Evolutionary conservation across 345 rosid genomes (phyloP), one percentile per base, ranked within the genome.

Genomic region (Sisymbrium altissimum): DNA sequence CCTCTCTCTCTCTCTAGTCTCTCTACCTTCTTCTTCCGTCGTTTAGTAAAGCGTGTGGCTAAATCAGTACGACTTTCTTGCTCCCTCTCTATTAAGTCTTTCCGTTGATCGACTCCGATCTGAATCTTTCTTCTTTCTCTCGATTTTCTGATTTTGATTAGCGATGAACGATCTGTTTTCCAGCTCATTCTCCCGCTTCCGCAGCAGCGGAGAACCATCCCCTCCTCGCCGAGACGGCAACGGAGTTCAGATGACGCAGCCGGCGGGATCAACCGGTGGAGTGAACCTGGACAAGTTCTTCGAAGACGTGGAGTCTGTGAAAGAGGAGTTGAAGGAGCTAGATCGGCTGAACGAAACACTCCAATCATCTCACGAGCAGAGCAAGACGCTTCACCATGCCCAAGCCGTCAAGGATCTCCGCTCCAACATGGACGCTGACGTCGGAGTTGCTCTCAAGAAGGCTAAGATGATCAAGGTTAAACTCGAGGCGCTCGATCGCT

Each of bases 311-410:
- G 99, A 92, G 60, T 84, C 98, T 17, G 70, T 89, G 66, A 90
- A 92, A 44, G 94, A 86, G 11, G 97, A 90, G 77, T 77, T 96
- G 21, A 84, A 82, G 43, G 96, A 87, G 68, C 89, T 96, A 6
- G 97, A 92, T 55, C 72, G 86, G 65, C 78, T 92, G 41, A 80
- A 84, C 77, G 79, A 53, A 19, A 61, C 66, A 49, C 97, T 96
- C 73, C 86, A 75, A 32, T 79, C 96, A 6, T 73, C 85, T 33
- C 96, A 96, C 77, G 98, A 96, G 87, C 88, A 88, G 64, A 90
- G 97, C 85, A 92, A 89, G 83, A 90, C 98, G 17, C 79, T 89
- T 25, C 97, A 86, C 85, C 83, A 87, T 75, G 91, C 96, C 9
- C 81, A 78, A 38, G 84, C 96, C 14, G 94, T 92, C 36, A 89